Percentiles rank a stretch among this genome's conserved stretches.
phyloP scores from a whole-genome alignment of 495 filamentous ascomycete species.

The Aspergillus carlsbadensis region DNA sequence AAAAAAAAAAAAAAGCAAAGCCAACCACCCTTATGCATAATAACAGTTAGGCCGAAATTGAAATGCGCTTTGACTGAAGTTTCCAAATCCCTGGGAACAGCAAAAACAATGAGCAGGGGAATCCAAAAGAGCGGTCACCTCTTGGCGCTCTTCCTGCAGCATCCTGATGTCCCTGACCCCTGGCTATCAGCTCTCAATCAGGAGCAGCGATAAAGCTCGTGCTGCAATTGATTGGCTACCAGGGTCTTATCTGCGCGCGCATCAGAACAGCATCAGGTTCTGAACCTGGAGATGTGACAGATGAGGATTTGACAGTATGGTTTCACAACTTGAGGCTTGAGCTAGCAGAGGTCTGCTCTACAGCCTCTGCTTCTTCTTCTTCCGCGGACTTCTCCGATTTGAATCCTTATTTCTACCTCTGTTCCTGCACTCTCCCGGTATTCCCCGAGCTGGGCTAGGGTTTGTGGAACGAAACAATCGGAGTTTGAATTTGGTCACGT shows the following conservation, averaged over 20 bases:
- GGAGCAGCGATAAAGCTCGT: neutral
- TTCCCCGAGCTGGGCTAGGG: neutral
- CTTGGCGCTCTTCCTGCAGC: neutral
- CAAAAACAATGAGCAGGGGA: neutral
- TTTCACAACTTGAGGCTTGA: too few relatives aligned
- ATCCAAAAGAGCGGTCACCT: neutral
- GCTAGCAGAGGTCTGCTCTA: too few relatives aligned
- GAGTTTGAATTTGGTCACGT: neutral
- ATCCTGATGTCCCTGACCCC: neutral
- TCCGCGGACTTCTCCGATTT: neutral
- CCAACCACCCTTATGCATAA: neutral
- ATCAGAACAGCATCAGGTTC: too few relatives aligned
- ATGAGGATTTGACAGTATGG: too few relatives aligned
- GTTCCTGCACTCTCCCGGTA: neutral
- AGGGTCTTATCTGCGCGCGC: neutral
- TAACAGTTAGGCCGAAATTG: neutral
- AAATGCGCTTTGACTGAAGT: too few relatives aligned
- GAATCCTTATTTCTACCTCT: neutral
- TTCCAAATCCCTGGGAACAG: neutral
- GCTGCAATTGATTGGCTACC: conserved; percentile 7
- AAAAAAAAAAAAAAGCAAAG: neutral
- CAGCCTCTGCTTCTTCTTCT: neutral
- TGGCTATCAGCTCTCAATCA: neutral
- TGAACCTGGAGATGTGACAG: too few relatives aligned
- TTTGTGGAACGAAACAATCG: neutral